phyloP scores from a whole-genome alignment of 2,329 filamentous ascomycete species.

The Fonsecaea pugnacius region DNA sequence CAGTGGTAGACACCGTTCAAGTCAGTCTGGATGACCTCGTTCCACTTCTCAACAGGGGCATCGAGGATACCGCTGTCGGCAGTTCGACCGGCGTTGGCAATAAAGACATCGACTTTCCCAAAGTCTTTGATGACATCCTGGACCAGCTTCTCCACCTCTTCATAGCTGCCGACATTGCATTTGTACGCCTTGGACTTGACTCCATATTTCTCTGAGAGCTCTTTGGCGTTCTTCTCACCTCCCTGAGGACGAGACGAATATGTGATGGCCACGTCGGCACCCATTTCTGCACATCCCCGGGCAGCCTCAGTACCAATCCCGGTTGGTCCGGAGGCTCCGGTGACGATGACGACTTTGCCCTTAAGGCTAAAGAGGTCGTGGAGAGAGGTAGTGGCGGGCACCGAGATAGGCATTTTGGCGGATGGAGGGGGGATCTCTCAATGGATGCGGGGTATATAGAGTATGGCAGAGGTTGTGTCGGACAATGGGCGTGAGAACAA shows the following conservation, averaged over 20 bases:
- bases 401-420: constrained; percentile 37
- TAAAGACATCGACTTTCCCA: constrained; percentile 69
- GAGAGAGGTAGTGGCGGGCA: constrained; percentile 38
- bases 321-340: constrained; percentile 54
- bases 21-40: constrained; percentile 82
- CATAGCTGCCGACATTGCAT: constrained; percentile 63
- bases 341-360: constrained; percentile 54
- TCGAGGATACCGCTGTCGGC: constrained; percentile 71
- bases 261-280: constrained; percentile 69
- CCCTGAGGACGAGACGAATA: constrained; percentile 66
- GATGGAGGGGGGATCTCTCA: constrained; percentile 7
- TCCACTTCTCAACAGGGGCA: constrained; percentile 70
- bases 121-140: constrained; percentile 69
- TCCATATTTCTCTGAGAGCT: constrained; percentile 63
- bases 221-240: constrained; percentile 68
- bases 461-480: constrained; percentile 1
- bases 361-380: constrained; percentile 54
- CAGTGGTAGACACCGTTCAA: constrained; percentile 85
- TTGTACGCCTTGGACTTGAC: constrained; percentile 72
- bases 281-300: constrained; percentile 67
- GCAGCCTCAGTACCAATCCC: constrained; percentile 71
- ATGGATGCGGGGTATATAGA: constrained; percentile 12
- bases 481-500: not conserved
- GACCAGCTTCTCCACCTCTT: constrained; percentile 61
- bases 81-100: constrained; percentile 73